phyloP scores from a whole-genome alignment of 306 rosid genomes.

The Vicia faba region DNA sequence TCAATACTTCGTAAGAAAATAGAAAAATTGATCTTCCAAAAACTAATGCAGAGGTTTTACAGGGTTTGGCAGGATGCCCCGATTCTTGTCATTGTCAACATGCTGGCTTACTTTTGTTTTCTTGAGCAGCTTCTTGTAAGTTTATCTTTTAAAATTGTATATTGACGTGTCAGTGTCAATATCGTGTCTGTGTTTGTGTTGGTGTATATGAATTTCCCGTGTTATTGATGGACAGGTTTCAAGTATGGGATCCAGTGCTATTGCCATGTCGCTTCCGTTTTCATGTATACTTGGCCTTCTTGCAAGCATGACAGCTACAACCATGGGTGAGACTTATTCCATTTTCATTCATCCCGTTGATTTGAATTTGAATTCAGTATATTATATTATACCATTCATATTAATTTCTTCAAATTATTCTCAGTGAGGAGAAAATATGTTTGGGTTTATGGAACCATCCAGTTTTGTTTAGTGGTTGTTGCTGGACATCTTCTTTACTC shows the following conservation, averaged over 20 bases:
- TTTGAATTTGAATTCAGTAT: slow-evolving; percentile 26
- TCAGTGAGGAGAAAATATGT: slow-evolving; percentile 69
- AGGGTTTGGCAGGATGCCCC: slow-evolving; percentile 53
- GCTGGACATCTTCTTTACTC: slow-evolving; percentile 64
- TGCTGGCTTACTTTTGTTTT: slow-evolving; percentile 51
- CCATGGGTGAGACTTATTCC: slow-evolving; percentile 63
- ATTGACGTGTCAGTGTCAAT: background rate
- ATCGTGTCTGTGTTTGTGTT: background rate
- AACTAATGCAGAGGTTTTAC: slow-evolving; percentile 16
- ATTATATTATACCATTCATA: background rate
- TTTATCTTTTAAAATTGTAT: background rate
- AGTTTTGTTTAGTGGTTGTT: slow-evolving; percentile 59
- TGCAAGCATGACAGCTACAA: slow-evolving; percentile 76
- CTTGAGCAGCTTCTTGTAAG: slow-evolving; percentile 55
- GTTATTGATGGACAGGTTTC: slow-evolving; percentile 56
- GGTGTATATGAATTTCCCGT: slow-evolving; percentile 26
- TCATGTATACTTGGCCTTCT: slow-evolving; percentile 81
- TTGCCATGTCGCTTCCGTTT: slow-evolving; percentile 79
- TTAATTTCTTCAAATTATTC: slow-evolving; percentile 32
- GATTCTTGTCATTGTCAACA: slow-evolving; percentile 46
- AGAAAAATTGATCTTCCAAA: background rate
- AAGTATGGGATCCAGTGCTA: slow-evolving; percentile 64
- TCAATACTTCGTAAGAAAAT: no score
- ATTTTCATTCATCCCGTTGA: slow-evolving; percentile 6
- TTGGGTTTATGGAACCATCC: slow-evolving; percentile 74